Percentiles rank a stretch among this genome's conserved stretches.
phyloP scores from a whole-genome alignment of 1,284 basidiomycete species.

The Porogramme epimiltina region DNA sequence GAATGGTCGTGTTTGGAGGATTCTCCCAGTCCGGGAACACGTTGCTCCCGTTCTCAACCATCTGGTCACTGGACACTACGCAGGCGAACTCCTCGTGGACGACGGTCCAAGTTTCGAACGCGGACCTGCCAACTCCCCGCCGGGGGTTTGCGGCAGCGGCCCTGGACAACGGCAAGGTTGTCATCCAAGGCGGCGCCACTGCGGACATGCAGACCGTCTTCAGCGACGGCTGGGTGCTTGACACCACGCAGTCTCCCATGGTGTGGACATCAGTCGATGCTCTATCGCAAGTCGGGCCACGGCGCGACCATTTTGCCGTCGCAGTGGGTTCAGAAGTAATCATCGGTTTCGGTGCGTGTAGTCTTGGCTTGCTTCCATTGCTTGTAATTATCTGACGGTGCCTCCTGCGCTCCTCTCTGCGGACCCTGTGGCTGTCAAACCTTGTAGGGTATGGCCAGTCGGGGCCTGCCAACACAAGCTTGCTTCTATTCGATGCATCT shows the following conservation, averaged over 20 bases:
- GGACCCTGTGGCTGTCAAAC: not conserved
- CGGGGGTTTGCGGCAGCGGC: conserved; percentile 66
- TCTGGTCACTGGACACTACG: conserved; percentile 70
- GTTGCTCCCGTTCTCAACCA: conserved; percentile 56
- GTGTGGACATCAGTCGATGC: conserved; percentile 55
- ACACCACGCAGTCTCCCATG: conserved; percentile 56
- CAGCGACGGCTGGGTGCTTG: conserved; percentile 77
- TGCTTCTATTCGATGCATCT: conserved; percentile 57
- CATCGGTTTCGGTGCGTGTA: conserved; percentile 75
- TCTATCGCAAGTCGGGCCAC: conserved; percentile 56
- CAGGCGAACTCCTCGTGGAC: conserved; percentile 53
- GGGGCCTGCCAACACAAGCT: conserved; percentile 40
- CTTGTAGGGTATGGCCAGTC: conserved; percentile 57
- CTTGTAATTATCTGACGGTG: conserved; percentile 1
- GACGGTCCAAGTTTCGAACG: conserved; percentile 39
- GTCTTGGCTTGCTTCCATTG: conserved; percentile 6
- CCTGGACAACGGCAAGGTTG: conserved; percentile 54
- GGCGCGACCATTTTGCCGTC: conserved; percentile 76
- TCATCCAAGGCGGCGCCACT: conserved; percentile 82
- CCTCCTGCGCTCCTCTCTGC: not conserved
- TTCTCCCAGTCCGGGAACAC: conserved; percentile 50
- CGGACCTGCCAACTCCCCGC: conserved; percentile 57
- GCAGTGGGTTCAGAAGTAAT: conserved; percentile 62
- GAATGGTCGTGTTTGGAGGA: conserved; percentile 78
- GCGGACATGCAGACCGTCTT: conserved; percentile 53